These are phyloP conservation scores for Aureobasidium sp. DNA, from an alignment of 2,329 filamentous ascomycete genomes.

Conservation along the genomic window DNA sequence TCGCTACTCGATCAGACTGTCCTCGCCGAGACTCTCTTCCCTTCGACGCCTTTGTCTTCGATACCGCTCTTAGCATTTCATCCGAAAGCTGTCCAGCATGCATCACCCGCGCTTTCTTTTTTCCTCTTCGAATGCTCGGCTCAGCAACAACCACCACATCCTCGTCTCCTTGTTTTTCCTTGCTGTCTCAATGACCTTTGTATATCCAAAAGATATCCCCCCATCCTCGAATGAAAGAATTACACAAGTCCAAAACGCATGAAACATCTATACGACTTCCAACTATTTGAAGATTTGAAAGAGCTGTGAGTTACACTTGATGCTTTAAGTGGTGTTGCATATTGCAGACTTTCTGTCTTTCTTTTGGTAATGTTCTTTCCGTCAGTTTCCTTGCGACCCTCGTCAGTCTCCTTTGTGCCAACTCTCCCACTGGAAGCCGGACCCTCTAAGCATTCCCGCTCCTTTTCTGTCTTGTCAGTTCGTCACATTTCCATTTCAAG, in stretches of 20 bases:
- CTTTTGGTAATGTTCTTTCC: background rate
- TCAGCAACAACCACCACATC: background rate
- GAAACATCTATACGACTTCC: background rate
- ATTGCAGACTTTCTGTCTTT: background rate
- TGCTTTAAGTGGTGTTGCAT: too few relatives aligned
- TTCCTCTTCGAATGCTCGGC: background rate
- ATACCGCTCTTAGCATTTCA: background rate
- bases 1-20: background rate
- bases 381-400: too few relatives aligned
- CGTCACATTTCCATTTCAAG: background rate
- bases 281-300: background rate
- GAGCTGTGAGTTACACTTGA: background rate
- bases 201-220: background rate
- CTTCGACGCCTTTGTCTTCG: background rate
- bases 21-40: background rate
- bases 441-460: too few relatives aligned
- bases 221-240: background rate
- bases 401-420: background rate
- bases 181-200: background rate
- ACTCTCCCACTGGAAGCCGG: background rate
- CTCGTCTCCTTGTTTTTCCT: background rate
- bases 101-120: too few relatives aligned
- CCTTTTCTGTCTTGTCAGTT: background rate
- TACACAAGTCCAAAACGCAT: background rate
- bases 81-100: background rate